Conservation (phyloP, 495 filamentous ascomycete genomes). For the Tuber magnatum region DNA sequence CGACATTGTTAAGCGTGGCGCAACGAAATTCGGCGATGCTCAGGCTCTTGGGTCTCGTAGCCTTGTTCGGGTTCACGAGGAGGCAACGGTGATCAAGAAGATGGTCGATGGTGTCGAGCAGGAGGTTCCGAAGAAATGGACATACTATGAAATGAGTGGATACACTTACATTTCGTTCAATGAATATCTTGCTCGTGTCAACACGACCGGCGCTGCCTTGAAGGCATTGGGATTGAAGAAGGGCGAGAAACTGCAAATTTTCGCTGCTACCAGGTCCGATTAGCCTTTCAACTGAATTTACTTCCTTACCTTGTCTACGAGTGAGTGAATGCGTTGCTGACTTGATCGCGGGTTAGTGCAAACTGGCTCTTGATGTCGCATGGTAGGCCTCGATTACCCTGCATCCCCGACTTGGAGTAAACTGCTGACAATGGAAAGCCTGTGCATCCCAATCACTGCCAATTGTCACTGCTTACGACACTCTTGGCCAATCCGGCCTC, state of each 20-base stretch:
- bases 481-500: conserved; percentile 86
- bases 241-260: conserved; percentile 73
- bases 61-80: conserved; percentile 75
- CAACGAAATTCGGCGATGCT: conserved; percentile 77
- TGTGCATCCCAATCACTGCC: conserved; percentile 82
- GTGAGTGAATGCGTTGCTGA: neutral
- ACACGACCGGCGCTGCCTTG: conserved; percentile 69
- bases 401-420: neutral
- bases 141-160: conserved; percentile 82
- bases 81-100: conserved; percentile 97
- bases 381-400: conserved; percentile 42
- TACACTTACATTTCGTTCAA: conserved; percentile 83
- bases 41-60: conserved; percentile 75
- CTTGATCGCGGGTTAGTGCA: conserved; percentile 44
- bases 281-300: neutral
- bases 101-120: conserved; percentile 79
- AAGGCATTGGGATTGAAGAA: conserved; percentile 71
- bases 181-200: conserved; percentile 71
- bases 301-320: neutral
- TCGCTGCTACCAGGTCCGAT: conserved; percentile 68
- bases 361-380: conserved; percentile 75
- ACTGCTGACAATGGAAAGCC: conserved; percentile 41
- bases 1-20: conserved; percentile 73
- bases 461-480: conserved; percentile 97
- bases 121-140: conserved; percentile 93